These are phyloP conservation scores for Komagataella phaffii DNA, from an alignment of 805 yeast species.

Conservation along the genomic window DNA sequence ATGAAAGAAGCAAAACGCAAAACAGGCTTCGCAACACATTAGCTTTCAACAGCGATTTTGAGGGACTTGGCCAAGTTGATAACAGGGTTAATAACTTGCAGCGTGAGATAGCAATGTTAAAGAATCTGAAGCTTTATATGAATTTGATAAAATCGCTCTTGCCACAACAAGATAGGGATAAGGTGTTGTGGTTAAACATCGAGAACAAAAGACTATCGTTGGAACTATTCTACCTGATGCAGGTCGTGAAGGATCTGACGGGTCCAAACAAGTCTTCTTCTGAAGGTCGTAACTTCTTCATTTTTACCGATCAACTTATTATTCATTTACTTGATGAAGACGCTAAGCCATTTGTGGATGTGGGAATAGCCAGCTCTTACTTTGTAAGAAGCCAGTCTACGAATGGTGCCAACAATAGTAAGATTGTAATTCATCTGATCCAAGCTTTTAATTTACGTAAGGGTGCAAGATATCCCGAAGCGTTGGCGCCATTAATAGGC, in stretches of 20 bases:
- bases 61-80: conserved; percentile 37
- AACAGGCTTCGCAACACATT: conserved; percentile 48
- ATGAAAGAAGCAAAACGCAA: conserved; percentile 40
- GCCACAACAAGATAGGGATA: conserved; percentile 4
- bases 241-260: conserved; percentile 11
- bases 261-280: conserved; percentile 4
- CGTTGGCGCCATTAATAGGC: conserved; percentile 20
- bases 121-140: conserved; percentile 30
- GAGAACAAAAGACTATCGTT: conserved; percentile 18
- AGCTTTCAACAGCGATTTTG: conserved; percentile 56
- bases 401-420: conserved; percentile 48
- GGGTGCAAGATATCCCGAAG: conserved; percentile 52
- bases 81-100: conserved; percentile 36
- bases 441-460: conserved; percentile 56
- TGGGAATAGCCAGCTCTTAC: conserved; percentile 47
- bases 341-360: conserved; percentile 53
- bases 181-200: conserved; percentile 16
- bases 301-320: conserved; percentile 55
- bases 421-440: conserved; percentile 44
- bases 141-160: conserved; percentile 30
- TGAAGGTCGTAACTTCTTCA: conserved; percentile 40
- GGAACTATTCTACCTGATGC: conserved; percentile 32
- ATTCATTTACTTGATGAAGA: conserved; percentile 54
- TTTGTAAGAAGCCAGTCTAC: conserved; percentile 49
- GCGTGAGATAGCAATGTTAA: conserved; percentile 23